Evolutionary conservation across 495 filamentous ascomycete species (phyloP).

Genomic region (Lichenothelia convexa): DNA sequence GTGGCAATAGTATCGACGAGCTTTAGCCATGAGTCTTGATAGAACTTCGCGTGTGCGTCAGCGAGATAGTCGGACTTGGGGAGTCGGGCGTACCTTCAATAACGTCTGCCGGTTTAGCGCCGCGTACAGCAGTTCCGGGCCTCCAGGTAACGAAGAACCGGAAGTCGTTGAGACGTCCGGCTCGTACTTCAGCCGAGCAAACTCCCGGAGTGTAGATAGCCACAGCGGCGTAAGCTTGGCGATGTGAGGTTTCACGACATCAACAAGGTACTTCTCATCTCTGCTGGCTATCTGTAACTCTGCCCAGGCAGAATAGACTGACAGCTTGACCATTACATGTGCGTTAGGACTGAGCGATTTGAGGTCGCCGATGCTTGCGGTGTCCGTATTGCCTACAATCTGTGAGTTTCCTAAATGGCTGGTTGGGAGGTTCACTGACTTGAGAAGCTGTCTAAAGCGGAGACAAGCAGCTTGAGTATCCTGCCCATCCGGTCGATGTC

Average conservation of each 20-base stretch:
- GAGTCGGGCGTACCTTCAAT: slow-evolving; percentile 35
- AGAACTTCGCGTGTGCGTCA: slow-evolving; percentile 38
- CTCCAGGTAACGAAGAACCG: slow-evolving; percentile 54
- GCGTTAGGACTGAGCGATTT: slow-evolving; percentile 90
- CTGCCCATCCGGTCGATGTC: slow-evolving; percentile 96
- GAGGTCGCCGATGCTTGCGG: slow-evolving; percentile 79
- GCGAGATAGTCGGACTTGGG: neutral
- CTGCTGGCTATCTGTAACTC: slow-evolving; percentile 90
- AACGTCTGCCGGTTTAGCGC: slow-evolving; percentile 87
- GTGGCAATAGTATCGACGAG: slow-evolving; percentile 95
- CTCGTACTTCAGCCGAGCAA: slow-evolving; percentile 83
- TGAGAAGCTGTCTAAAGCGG: slow-evolving; percentile 82
- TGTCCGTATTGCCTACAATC: slow-evolving; percentile 42
- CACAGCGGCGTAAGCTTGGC: slow-evolving; percentile 77
- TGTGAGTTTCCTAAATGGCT: neutral
- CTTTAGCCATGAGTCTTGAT: slow-evolving; percentile 93
- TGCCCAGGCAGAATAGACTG: slow-evolving; percentile 97
- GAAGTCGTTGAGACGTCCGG: slow-evolving; percentile 84
- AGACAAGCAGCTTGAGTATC: slow-evolving; percentile 82
- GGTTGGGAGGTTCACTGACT: slow-evolving; percentile 25
- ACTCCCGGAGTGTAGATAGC: slow-evolving; percentile 84
- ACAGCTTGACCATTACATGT: slow-evolving; percentile 94
- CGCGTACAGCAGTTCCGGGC: slow-evolving; percentile 79
- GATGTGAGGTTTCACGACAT: slow-evolving; percentile 82
- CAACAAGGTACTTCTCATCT: slow-evolving; percentile 74